Evolutionary conservation across 2,329 filamentous ascomycete genomes (phyloP).

Genomic region (Fusarium beomiforme): DNA sequence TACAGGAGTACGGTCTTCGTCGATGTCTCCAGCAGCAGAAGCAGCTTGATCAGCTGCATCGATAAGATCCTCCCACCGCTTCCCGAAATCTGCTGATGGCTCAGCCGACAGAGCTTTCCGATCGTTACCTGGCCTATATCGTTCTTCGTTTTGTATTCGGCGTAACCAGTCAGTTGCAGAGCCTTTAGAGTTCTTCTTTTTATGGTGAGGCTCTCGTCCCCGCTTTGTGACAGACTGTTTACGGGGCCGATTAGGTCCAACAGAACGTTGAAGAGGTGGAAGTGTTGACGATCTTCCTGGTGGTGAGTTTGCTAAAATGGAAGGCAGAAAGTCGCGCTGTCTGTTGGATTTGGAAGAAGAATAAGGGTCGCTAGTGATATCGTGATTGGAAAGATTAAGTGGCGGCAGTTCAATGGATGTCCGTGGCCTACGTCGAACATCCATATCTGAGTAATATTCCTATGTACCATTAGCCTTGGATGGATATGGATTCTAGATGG

Average conservation of each 20-base stretch:
- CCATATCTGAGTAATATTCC: conserved; percentile 78
- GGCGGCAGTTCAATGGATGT: conserved; percentile 79
- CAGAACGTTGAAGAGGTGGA: conserved; percentile 80
- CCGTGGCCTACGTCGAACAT: conserved; percentile 70
- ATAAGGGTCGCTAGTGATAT: conserved; percentile 79
- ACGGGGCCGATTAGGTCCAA: conserved; percentile 77
- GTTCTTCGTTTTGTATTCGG: conserved; percentile 68
- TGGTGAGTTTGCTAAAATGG: conserved; percentile 82
- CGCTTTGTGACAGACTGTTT: conserved; percentile 90
- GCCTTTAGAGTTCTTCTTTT: conserved; percentile 77
- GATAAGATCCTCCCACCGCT: conserved; percentile 95
- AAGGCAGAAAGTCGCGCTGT: conserved; percentile 81
- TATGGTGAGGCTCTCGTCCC: conserved; percentile 79
- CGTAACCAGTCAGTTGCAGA: conserved; percentile 75
- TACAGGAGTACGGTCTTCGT: conserved; percentile 91
- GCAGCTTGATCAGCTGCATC: conserved; percentile 80
- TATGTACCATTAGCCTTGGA: conserved; percentile 33
- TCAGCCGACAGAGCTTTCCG: conserved; percentile 89
- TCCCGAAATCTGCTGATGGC: conserved; percentile 82
- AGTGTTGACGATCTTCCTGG: conserved; percentile 88
- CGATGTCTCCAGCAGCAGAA: conserved; percentile 89
- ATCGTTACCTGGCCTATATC: conserved; percentile 73
- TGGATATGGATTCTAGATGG: conserved; percentile 40
- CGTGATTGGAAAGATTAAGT: conserved; percentile 65
- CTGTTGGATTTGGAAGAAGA: conserved; percentile 68